These are phyloP conservation scores for Aspergillus ibericus DNA, from an alignment of 2,329 filamentous ascomycete species.

Conservation along the genomic window DNA sequence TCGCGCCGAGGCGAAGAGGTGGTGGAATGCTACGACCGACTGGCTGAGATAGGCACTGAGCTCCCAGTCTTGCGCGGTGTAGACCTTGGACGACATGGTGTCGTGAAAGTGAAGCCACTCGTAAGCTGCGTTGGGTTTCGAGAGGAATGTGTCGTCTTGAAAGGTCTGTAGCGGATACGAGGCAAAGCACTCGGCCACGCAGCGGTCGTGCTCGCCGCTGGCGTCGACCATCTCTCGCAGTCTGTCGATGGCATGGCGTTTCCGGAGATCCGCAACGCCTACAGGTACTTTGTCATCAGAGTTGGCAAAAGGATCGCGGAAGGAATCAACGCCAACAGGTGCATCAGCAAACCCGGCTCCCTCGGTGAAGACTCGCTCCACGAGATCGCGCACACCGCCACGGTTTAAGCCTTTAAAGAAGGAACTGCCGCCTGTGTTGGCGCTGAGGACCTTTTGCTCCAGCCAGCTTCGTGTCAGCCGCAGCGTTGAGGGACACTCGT, in stretches of 20 bases:
- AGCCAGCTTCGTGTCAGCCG: slow-evolving; percentile 61
- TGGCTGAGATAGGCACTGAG: slow-evolving; percentile 82
- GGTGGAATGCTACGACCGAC: slow-evolving; percentile 83
- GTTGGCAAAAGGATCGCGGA: slow-evolving; percentile 35
- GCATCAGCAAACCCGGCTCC: slow-evolving; percentile 60
- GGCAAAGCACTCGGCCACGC: slow-evolving; percentile 72
- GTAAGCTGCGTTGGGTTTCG: slow-evolving; percentile 82
- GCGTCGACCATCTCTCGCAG: slow-evolving; percentile 64
- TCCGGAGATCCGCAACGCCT: slow-evolving; percentile 61
- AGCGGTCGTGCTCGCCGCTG: slow-evolving; percentile 62
- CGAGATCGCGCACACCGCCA: slow-evolving; percentile 63
- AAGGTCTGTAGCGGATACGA: slow-evolving; percentile 84
- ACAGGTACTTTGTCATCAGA: slow-evolving; percentile 36
- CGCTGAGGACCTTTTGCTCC: slow-evolving; percentile 57
- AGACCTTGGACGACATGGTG: slow-evolving; percentile 73
- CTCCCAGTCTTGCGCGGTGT: slow-evolving; percentile 89
- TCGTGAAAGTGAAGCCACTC: slow-evolving; percentile 98
- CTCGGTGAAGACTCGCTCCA: slow-evolving; percentile 65
- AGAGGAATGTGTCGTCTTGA: slow-evolving; percentile 88
- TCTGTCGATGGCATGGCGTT: slow-evolving; percentile 59
- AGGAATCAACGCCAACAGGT: slow-evolving; percentile 38
- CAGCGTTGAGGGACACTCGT: slow-evolving; percentile 38
- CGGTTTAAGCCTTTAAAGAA: slow-evolving; percentile 61
- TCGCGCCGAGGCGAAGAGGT: slow-evolving; percentile 77
- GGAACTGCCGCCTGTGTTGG: slow-evolving; percentile 53